Conservation (phyloP, 2,329 filamentous ascomycete species). For the Fusarium paranaense region DNA sequence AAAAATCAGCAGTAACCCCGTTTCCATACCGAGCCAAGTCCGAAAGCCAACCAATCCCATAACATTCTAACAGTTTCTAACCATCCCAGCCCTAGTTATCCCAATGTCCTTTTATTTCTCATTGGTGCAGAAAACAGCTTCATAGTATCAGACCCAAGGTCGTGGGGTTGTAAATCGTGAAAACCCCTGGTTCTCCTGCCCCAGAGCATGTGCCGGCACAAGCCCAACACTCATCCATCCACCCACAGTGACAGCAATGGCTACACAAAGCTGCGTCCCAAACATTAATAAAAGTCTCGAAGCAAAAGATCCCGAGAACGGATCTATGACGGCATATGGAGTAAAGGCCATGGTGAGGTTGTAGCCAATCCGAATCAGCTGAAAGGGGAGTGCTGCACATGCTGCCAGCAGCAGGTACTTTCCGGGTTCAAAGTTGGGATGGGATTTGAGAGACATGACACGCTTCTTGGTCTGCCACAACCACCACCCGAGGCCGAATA, state of each 20-base stretch:
- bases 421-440: constrained; percentile 14
- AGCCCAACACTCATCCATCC: constrained; percentile 14
- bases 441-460: not conserved
- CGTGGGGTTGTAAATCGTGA: not conserved
- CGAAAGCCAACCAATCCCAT: not conserved
- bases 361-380: constrained; percentile 18
- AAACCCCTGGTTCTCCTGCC: not conserved
- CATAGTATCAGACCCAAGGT: not conserved
- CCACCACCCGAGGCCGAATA: not conserved
- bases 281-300: not conserved
- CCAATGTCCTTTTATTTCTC: not conserved
- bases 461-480: not conserved
- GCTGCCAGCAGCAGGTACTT: constrained; percentile 9
- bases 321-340: not conserved
- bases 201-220: not conserved
- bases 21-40: not conserved
- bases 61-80: not conserved
- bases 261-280: constrained; percentile 1
- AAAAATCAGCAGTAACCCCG: not conserved
- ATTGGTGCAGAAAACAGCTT: not conserved
- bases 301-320: not conserved
- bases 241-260: not conserved
- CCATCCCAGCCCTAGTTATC: too few species aligned
- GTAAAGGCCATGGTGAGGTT: constrained; percentile 11
- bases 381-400: constrained; percentile 1